These are phyloP conservation scores for Phytophthora citrophthora DNA, from an alignment of 352 stramenopile species.

Conservation along the genomic window DNA sequence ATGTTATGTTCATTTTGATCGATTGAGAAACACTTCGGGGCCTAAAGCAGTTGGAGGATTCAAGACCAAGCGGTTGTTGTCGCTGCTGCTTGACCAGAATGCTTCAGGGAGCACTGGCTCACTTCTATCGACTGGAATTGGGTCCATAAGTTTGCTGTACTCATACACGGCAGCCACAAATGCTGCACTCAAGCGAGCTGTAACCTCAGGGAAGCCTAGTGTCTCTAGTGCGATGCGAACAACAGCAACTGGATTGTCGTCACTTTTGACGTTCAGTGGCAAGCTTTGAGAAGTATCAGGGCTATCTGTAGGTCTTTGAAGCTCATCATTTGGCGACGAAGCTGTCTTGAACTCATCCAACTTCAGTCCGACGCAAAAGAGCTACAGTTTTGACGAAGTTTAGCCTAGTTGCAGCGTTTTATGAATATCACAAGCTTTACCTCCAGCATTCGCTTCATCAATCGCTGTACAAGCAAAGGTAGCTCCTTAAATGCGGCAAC, in stretches of 20 bases:
- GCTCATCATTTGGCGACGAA: background rate
- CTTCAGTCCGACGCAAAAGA: constrained; percentile 18
- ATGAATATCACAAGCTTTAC: constrained; percentile 1
- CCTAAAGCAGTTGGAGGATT: constrained; percentile 21
- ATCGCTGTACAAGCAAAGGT: constrained; percentile 14
- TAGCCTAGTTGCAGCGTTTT: background rate
- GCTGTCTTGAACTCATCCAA: background rate
- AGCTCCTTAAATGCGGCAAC: constrained; percentile 7
- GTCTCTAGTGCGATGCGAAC: constrained; percentile 7
- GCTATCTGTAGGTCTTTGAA: too few species aligned
- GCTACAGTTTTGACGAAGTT: constrained; percentile 2
- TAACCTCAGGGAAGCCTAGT: constrained; percentile 19
- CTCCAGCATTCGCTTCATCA: constrained; percentile 25
- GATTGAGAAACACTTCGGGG: constrained; percentile 21
- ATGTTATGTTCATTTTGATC: constrained; percentile 25
- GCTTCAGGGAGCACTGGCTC: constrained; percentile 3
- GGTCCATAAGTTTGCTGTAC: constrained; percentile 33
- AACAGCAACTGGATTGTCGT: background rate
- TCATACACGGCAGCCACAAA: constrained; percentile 57
- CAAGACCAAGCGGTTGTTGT: background rate
- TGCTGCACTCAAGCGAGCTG: constrained; percentile 39
- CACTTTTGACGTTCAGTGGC: background rate
- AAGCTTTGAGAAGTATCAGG: too few species aligned
- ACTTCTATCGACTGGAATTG: background rate
- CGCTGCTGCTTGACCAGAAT: constrained; percentile 16